Conservation (phyloP, 2,329 filamentous ascomycete species). For the Talaromyces sp. region DNA sequence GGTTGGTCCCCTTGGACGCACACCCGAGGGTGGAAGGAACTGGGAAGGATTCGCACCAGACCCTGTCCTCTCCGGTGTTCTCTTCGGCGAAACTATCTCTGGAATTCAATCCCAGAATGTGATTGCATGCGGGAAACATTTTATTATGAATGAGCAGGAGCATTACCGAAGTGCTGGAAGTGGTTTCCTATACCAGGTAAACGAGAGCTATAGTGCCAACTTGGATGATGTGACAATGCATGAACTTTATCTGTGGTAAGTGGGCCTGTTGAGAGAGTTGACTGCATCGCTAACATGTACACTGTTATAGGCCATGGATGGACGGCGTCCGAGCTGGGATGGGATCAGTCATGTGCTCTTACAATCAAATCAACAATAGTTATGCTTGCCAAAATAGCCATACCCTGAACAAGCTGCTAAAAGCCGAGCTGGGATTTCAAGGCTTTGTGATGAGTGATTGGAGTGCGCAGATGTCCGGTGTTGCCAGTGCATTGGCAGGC, state of each 20-base stretch:
- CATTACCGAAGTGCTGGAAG: neutral
- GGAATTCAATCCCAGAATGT: constrained; percentile 36
- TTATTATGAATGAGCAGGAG: constrained; percentile 1
- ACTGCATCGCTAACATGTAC: constrained; percentile 55
- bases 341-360: constrained; percentile 49
- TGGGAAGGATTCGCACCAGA: constrained; percentile 49
- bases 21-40: constrained; percentile 19
- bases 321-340: constrained; percentile 70
- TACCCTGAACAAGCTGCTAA: constrained; percentile 50
- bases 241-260: neutral
- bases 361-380: constrained; percentile 49
- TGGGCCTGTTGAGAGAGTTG: neutral
- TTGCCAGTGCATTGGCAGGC: constrained; percentile 51
- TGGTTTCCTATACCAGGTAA: neutral
- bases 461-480: constrained; percentile 48
- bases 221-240: constrained; percentile 1
- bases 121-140: constrained; percentile 3
- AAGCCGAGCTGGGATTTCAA: constrained; percentile 54
- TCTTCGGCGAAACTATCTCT: constrained; percentile 48
- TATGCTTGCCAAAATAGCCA: constrained; percentile 41
- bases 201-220: neutral
- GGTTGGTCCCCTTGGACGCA: constrained; percentile 44
- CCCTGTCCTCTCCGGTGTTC: constrained; percentile 46
- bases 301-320: constrained; percentile 76
- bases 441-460: constrained; percentile 51